Evolutionary conservation across 345 rosid genomes (phyloP).

Genomic region (Melastoma malabathricum): DNA sequence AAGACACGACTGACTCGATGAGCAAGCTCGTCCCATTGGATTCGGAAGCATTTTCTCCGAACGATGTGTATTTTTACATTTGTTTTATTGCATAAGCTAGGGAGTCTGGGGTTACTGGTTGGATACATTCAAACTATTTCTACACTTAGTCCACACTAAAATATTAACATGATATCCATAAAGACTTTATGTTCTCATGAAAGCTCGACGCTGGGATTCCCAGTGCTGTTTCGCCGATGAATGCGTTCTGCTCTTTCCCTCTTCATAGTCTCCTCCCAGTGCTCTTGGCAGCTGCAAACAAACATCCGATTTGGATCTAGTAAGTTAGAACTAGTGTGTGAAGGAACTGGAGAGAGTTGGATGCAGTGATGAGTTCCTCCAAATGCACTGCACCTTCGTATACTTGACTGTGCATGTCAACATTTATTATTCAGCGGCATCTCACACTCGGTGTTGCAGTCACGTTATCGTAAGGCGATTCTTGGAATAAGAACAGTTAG

Average conservation of each 20-base stretch:
- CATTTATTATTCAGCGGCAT: neutral
- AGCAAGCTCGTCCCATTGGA: no score
- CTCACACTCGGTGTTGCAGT: no score
- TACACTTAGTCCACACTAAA: no score
- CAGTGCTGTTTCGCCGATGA: slow-evolving; percentile 65
- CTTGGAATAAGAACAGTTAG: neutral
- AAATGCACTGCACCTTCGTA: slow-evolving; percentile 60
- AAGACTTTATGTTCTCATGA: slow-evolving; percentile 10
- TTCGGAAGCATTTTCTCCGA: no score
- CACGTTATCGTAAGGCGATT: no score
- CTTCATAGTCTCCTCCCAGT: slow-evolving; percentile 61
- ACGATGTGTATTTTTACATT: no score
- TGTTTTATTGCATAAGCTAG: no score
- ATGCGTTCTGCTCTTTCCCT: slow-evolving; percentile 64
- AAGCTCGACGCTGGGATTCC: slow-evolving; percentile 63
- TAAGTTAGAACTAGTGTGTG: no score
- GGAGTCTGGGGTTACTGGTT: no score
- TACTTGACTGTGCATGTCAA: slow-evolving; percentile 36
- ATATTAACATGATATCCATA: no score
- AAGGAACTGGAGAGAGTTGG: neutral
- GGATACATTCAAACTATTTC: no score
- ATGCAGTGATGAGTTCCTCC: slow-evolving; percentile 43
- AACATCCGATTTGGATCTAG: neutral
- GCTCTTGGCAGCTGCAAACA: slow-evolving; percentile 46
- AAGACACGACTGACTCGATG: no score